Conservation (phyloP, 2,329 filamentous ascomycete genomes). For the Botryotinia globosa region DNA sequence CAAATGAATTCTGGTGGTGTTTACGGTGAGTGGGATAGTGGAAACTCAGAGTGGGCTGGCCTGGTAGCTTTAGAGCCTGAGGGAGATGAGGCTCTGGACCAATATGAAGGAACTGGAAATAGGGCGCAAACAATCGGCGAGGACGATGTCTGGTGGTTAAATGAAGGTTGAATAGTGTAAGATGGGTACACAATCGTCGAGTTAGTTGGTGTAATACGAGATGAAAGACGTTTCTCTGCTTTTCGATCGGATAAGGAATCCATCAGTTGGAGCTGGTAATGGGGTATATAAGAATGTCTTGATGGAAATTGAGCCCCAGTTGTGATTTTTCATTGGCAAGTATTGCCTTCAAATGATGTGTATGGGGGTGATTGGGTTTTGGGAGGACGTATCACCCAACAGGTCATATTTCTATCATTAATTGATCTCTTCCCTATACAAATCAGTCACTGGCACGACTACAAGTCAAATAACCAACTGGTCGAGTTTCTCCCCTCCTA, state of each 20-base stretch:
- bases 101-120: neutral
- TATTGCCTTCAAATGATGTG: neutral
- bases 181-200: too few relatives aligned
- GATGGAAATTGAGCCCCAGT: too few relatives aligned
- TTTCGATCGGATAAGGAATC: too few relatives aligned
- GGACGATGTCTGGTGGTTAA: conserved; percentile 3
- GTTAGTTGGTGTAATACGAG: neutral
- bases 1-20: neutral
- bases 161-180: neutral
- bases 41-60: neutral
- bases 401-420: neutral
- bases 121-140: neutral
- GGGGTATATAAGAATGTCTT: neutral
- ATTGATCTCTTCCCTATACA: neutral
- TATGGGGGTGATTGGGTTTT: neutral
- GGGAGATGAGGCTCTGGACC: neutral
- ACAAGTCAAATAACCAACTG: neutral
- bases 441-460: neutral
- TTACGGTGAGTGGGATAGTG: neutral
- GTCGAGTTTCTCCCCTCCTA: neutral
- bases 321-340: neutral
- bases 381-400: too few relatives aligned
- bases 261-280: neutral
- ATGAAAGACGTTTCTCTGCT: neutral
- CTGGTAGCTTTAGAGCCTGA: neutral